These are phyloP conservation scores for Amanita thiersii DNA, from an alignment of 768 basidiomycete genomes.

Conservation along the genomic window DNA sequence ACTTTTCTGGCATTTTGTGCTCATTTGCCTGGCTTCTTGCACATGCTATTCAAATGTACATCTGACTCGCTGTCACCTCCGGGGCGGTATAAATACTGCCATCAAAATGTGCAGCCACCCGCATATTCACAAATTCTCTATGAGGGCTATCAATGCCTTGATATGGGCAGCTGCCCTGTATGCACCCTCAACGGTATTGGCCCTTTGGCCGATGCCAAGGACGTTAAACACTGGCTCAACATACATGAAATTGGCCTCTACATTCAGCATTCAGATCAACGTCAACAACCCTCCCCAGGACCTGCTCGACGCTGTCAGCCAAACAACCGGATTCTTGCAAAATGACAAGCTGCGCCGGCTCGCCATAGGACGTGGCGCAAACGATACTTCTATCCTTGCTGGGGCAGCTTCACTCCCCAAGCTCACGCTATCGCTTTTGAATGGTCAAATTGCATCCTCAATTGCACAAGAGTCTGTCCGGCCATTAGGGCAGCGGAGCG, in stretches of 20 bases:
- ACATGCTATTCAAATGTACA: no score
- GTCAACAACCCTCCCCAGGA: slow-evolving; percentile 41
- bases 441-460: slow-evolving; percentile 21
- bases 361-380: slow-evolving; percentile 48
- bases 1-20: no score
- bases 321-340: slow-evolving; percentile 33
- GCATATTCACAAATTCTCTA: no score
- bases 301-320: slow-evolving; percentile 46
- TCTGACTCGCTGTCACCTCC: no score
- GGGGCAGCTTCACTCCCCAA: slow-evolving; percentile 32
- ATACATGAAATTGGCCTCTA: slow-evolving; percentile 36
- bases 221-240: slow-evolving; percentile 33
- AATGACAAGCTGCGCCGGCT: slow-evolving; percentile 55
- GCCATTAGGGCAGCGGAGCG: slow-evolving; percentile 40
- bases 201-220: slow-evolving; percentile 42
- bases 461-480: slow-evolving; percentile 49
- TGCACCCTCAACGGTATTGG: no score
- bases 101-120: no score
- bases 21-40: no score
- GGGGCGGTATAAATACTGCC: no score
- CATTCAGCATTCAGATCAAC: slow-evolving; percentile 43
- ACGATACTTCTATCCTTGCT: slow-evolving; percentile 29
- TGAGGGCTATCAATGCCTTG: no score
- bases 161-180: no score
- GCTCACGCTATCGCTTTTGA: slow-evolving; percentile 35